phyloP scores from a whole-genome alignment of 2,329 filamentous ascomycete genomes.

The Coleophoma crateriformis region DNA sequence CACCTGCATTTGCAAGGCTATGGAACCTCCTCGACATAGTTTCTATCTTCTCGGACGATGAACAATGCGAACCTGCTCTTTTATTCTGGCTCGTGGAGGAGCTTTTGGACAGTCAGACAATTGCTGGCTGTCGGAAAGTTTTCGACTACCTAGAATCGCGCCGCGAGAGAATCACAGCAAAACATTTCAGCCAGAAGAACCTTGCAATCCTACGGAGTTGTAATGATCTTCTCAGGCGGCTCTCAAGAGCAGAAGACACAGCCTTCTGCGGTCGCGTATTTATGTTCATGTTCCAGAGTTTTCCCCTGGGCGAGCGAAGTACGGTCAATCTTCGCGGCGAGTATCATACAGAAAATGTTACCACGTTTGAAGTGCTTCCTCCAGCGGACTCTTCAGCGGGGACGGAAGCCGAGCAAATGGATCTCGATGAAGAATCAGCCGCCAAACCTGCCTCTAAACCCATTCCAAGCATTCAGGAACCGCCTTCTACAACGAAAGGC shows the following conservation, averaged over 20 bases:
- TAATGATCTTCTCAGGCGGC: conserved; percentile 86
- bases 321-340: conserved; percentile 95
- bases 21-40: conserved; percentile 95
- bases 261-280: conserved; percentile 97
- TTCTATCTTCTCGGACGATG: conserved; percentile 79
- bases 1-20: conserved; percentile 72
- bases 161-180: conserved; percentile 78
- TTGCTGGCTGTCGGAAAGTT: conserved; percentile 81
- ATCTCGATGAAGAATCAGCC: conserved; percentile 51
- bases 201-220: conserved; percentile 88
- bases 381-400: conserved; percentile 20
- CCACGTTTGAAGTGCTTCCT: conserved; percentile 64
- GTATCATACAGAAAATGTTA: conserved; percentile 93
- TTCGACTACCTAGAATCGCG: conserved; percentile 96
- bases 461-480: conserved; percentile 16
- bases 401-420: conserved; percentile 51
- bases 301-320: conserved; percentile 92
- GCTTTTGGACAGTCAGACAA: conserved; percentile 91
- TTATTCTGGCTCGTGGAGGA: conserved; percentile 92
- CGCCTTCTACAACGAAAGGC: conserved; percentile 32
- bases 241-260: conserved; percentile 94
- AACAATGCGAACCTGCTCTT: conserved; percentile 71
- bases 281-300: conserved; percentile 97
- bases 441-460: conserved; percentile 26
- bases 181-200: conserved; percentile 76